Evolutionary conservation across 2,329 filamentous ascomycete genomes (phyloP), one percentile per base, ranked within the genome.

Genomic region (Clonostachys rhizophaga): DNA sequence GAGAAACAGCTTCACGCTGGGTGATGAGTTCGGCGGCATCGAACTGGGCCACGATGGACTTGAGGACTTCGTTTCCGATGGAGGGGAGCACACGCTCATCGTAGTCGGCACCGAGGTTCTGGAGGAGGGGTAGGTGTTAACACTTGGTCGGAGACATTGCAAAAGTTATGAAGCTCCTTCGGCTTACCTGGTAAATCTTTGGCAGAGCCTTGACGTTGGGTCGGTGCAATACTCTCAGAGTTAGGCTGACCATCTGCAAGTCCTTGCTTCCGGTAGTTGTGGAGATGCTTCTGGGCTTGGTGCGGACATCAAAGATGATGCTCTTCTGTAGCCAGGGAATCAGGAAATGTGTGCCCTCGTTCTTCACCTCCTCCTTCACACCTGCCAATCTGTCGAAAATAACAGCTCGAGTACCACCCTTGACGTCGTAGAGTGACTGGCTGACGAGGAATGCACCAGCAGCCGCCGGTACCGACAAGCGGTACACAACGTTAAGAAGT

Each of bases 181-280:
- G 36, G 36, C 57, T 49, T 71, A 96, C 92, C 83, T 97, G 94
- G 78, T 99, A 99, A 63, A 99, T 99, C 76, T 92, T 95, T 50
- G 94, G 95, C 64, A 99, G 76, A 60, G 86, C 83, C 76, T 89
- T 84, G 60, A 99, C 92, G 48, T 96, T 92, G 6, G 95, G 94
- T 58, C 95, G 81, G 74, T 97, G 92, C 68, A 99, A 72, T 54
- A 99, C 94, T 70, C 94, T 83, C 66, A 99, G 79, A 46, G 94
- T 99, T 78, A 99, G 80, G 79, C 91, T 96, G 63, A 99, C 94
- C 94, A 99, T 99, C 77, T 99, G 94, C 78, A 99, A 72, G 74
- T 99, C 94, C 83, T 99, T 99, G 80, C 87, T 92, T 49, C 94
- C 94, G 12, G 94, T 99, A 20, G 94, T 99, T 30, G 94, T 99